phyloP scores from a whole-genome alignment of 139 green algal species.

The Trebouxia sp. region DNA sequence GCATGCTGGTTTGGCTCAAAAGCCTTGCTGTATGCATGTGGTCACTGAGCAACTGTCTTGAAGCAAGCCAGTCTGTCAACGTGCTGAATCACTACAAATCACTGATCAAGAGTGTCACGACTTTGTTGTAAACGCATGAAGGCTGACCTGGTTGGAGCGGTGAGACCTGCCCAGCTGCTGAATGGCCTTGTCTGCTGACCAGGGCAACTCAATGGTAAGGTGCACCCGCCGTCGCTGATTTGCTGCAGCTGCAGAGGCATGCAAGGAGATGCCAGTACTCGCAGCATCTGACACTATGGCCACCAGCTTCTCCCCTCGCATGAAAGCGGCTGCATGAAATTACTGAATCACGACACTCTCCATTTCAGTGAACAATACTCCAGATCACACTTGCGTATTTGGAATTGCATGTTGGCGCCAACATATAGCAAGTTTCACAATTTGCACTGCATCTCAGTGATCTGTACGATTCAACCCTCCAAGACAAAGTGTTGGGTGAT shows the following conservation, averaged over 20 bases:
- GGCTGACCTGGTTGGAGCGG: conserved; percentile 45
- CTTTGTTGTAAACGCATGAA: neutral
- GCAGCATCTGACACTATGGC: conserved; percentile 92
- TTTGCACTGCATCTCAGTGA: too few relatives aligned
- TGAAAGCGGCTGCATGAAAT: conserved; percentile 67
- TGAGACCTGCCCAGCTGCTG: conserved; percentile 85
- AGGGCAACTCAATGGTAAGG: conserved; percentile 91
- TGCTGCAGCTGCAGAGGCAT: conserved; percentile 53
- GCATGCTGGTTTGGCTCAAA: too few relatives aligned
- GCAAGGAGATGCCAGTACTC: conserved; percentile 80
- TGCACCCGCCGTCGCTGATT: conserved; percentile 62
- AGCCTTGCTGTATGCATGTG: too few relatives aligned
- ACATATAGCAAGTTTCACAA: conserved; percentile 21
- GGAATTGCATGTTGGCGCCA: conserved; percentile 1
- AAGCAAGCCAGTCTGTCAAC: too few relatives aligned
- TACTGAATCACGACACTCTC: neutral
- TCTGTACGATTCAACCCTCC: too few relatives aligned
- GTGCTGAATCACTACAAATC: too few relatives aligned
- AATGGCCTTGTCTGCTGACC: conserved; percentile 90
- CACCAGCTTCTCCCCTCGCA: conserved; percentile 83
- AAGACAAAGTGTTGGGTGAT: too few relatives aligned
- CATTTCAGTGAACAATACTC: neutral
- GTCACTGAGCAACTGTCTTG: too few relatives aligned
- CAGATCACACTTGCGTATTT: neutral
- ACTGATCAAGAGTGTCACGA: neutral